Evolutionary conservation across 1,284 basidiomycete genomes (phyloP), one percentile per base, ranked within the genome.

Genomic region (Austroboletus novae-zelandiae): DNA sequence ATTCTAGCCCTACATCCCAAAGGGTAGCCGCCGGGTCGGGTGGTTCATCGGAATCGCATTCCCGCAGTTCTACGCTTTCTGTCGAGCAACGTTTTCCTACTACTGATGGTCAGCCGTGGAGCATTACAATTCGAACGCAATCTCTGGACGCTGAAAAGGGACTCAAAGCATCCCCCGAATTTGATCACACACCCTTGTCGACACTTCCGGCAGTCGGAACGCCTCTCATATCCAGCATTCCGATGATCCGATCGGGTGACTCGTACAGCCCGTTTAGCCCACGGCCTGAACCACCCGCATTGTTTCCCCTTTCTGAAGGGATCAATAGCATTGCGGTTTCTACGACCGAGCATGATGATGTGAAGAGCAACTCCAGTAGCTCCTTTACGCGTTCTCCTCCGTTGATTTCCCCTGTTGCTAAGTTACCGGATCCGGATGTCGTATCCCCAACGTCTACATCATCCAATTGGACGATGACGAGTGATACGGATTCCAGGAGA

Each of bases 41-140:
- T 8, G 46, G 44, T 8, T 65, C 61, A 18, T 48, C 43, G 1
- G 57, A 48, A 4, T 57, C 62, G 14, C 68, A 58, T 39, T 66
- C 68, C 17, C 62, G 64, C 29, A 69, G 65, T 46, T 69, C 65
- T 3, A 70, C 65, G 4, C 64, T 66, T 35, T 60, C 67, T 9
- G 61, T 68, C 9, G 63, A 66, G n/a, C 66, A 69, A 40, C 48
- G 31, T 45, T 66, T 50, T 37, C 63, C 66, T 23, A 59, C 44
- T 0, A 23, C 20, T 23, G 61, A 64, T 14, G 52, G 41, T 39
- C 61, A 51, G 9, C 46, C 41, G 6, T 62, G 61, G 56, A 51
- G 53, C 27, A 11, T 17, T 29, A 30, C 50, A 3, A 40, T 55
- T 35, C 56, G 27, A 37, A 40, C 63, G 5, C 35, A 53, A 17